Base-by-base conservation (phyloP, 2,329 filamentous ascomycete species). In the Pseudocercospora musae region DNA sequence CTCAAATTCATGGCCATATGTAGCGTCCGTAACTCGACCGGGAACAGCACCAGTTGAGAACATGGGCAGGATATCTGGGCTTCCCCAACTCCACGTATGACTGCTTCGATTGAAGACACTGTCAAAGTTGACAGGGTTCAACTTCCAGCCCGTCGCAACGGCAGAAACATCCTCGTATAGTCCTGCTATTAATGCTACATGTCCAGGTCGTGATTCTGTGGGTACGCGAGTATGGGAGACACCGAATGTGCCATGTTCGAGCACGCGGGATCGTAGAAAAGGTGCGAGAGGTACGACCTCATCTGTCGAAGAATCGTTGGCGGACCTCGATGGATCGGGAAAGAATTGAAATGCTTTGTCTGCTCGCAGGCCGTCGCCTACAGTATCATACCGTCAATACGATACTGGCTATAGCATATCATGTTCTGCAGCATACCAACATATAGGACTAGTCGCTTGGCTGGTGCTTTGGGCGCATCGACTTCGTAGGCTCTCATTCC, bases 11-110 rank as follows among this genome's bases (percentile, higher is more conserved):
- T 89, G 84, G 9, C 84, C 86, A 73, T 99, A 99, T 62, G 84
- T 91, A 67, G 89, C 89, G n/a, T 91, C 89, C 76, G 97, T 91
- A 1, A 99, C 90, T 66, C 89, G 84, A 7, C 94, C 93, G 0
- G 91, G 89, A 9, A 91, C 87, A 23, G 95, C 94, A n/a, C 95
- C 95, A 61, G 92, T 85, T 74, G 96, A 88, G 74, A 99, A 99
- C 95, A 99, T 99, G 59, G 91, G 91, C 68, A 99, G 79, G 71
- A 99, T 99, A 77, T 99, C 95, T 1, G 95, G 95, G 73, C 93
- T 97, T 1, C 95, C 95, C 95, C 95, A 99, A 76, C 93, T 96
- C 95, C 95, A 99, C 7, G 96, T 99, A 78, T 99, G 96, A 50
- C 89, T 84, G 74, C 94, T 98, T 66, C 91, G 87, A 76, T 99